phyloP scores from a whole-genome alignment of 2,329 filamentous ascomycete genomes.

The Paraconiothyrium brasiliense region DNA sequence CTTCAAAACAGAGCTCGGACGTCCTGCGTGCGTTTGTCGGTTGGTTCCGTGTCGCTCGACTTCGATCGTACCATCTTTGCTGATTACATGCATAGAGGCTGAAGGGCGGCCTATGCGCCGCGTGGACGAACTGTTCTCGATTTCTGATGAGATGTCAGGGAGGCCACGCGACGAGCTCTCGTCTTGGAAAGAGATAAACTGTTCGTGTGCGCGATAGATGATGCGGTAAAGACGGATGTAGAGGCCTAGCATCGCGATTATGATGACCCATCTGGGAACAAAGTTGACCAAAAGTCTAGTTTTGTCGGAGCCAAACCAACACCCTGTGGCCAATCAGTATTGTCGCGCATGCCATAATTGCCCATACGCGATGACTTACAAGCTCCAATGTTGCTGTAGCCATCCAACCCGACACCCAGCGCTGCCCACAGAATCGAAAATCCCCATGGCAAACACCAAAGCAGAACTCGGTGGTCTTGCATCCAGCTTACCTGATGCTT shows the following conservation, averaged over 20 bases:
- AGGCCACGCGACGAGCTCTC: constrained; percentile 20
- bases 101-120: constrained; percentile 29
- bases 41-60: constrained; percentile 19
- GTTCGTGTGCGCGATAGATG: constrained; percentile 51
- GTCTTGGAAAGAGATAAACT: constrained; percentile 44
- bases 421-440: constrained; percentile 50
- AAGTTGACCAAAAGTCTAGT: constrained; percentile 54
- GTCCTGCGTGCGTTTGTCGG: constrained; percentile 29
- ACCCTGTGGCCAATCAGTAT: constrained; percentile 34
- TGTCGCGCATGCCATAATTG: not conserved
- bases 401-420: constrained; percentile 25
- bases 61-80: constrained; percentile 22
- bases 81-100: constrained; percentile 18
- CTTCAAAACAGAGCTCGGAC: constrained; percentile 20
- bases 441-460: constrained; percentile 51
- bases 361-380: constrained; percentile 23
- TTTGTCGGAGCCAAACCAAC: constrained; percentile 55
- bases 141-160: constrained; percentile 15
- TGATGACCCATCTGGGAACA: constrained; percentile 55
- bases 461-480: constrained; percentile 44
- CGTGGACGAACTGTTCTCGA: constrained; percentile 27
- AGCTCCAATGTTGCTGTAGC: constrained; percentile 35
- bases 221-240: constrained; percentile 53
- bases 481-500: constrained; percentile 50
- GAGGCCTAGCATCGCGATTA: constrained; percentile 49